Conservation (phyloP, 2,329 filamentous ascomycete genomes). For the Massarina eburnea region DNA sequence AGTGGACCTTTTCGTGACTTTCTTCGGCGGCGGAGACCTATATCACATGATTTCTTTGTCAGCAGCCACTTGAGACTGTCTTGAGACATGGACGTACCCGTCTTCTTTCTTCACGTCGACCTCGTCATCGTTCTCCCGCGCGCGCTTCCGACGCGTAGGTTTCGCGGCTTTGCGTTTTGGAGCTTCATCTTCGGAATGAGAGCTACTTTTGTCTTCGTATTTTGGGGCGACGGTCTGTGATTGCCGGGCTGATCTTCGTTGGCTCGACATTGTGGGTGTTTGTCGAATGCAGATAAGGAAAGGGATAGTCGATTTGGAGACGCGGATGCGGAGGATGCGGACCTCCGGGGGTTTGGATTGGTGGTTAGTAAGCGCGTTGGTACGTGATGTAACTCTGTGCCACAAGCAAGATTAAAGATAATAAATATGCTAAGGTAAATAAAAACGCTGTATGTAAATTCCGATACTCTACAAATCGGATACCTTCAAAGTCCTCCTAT, state of each 20-base stretch:
- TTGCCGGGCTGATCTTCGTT: constrained; percentile 34
- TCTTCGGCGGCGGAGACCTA: constrained; percentile 23
- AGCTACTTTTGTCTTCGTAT: constrained; percentile 22
- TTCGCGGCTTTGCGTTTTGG: constrained; percentile 25
- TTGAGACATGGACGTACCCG: constrained; percentile 3
- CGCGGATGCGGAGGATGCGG: background rate
- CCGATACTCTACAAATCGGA: no score
- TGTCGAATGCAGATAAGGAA: background rate
- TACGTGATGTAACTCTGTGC: background rate
- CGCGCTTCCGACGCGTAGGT: constrained; percentile 32
- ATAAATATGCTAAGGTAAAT: no score
- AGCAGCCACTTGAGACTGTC: background rate
- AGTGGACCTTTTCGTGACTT: constrained; percentile 13
- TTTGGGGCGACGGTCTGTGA: constrained; percentile 16
- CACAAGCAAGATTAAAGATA: no score
- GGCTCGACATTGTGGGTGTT: constrained; percentile 24
- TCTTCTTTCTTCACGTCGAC: constrained; percentile 10
- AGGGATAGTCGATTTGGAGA: background rate
- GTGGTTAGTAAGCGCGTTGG: background rate
- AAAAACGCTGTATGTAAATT: no score
- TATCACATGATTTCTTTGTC: background rate
- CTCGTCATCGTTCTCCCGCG: constrained; percentile 20
- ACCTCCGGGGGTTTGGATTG: no score
- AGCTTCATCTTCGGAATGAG: constrained; percentile 14
- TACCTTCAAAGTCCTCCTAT: no score